A percentile compares a stretch with the other conserved stretches of the same genome.
phyloP scores from a whole-genome alignment of 1,284 basidiomycete species.

The Ustilago trichophora region DNA sequence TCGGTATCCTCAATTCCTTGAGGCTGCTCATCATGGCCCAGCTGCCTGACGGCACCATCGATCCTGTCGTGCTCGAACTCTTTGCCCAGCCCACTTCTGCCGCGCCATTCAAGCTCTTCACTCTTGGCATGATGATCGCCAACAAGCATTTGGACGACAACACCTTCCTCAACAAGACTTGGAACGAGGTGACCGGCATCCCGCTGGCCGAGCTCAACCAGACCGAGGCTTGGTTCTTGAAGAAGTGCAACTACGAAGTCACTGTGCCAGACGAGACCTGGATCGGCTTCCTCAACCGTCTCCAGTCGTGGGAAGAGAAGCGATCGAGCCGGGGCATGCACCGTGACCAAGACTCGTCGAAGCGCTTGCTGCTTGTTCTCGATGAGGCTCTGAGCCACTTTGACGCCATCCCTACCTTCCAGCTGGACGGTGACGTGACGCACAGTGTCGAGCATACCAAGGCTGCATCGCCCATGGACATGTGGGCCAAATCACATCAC shows the following conservation, averaged over 20 bases:
- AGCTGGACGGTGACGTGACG: constrained; percentile 19
- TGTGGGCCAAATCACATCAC: constrained; percentile 33
- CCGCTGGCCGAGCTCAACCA: constrained; percentile 62
- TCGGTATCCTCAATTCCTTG: constrained; percentile 59
- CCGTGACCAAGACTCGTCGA: constrained; percentile 41
- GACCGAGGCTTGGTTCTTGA: constrained; percentile 63
- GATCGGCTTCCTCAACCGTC: constrained; percentile 52
- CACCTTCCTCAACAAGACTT: constrained; percentile 66
- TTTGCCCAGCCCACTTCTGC: constrained; percentile 61
- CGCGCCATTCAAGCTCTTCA: constrained; percentile 64
- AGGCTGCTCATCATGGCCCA: constrained; percentile 49
- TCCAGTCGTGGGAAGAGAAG: constrained; percentile 51
- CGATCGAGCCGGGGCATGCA: constrained; percentile 33
- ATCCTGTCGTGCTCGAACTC: constrained; percentile 54
- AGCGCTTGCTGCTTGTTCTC: constrained; percentile 49
- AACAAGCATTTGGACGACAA: constrained; percentile 67
- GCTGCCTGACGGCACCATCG: constrained; percentile 40
- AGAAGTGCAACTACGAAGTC: constrained; percentile 60
- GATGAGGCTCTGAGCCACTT: constrained; percentile 48
- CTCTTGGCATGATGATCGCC: constrained; percentile 64
- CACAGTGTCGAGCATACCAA: constrained; percentile 3
- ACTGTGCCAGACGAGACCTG: constrained; percentile 58
- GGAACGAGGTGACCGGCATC: constrained; percentile 66
- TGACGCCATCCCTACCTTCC: constrained; percentile 40
- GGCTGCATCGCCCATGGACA: constrained; percentile 21